phyloP scores from a whole-genome alignment of 2,329 filamentous ascomycete genomes.

The Ilyonectria robusta region DNA sequence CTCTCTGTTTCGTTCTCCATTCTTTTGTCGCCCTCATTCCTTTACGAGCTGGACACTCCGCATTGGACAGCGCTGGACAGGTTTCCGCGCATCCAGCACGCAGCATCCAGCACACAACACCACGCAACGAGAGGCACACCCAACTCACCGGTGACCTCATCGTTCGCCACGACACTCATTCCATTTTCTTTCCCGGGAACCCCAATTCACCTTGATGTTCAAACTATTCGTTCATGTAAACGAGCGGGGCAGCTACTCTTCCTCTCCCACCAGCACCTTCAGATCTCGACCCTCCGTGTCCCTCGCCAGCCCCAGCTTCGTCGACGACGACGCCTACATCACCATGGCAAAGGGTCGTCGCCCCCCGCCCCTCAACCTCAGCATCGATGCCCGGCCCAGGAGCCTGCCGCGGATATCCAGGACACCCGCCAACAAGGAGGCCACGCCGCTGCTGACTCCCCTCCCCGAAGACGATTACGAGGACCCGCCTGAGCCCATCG shows the following conservation, averaged over 20 bases:
- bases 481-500: slow-evolving; percentile 41
- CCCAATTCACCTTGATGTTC: slow-evolving; percentile 21
- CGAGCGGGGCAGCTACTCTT: slow-evolving; percentile 24
- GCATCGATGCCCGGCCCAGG: slow-evolving; percentile 44
- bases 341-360: slow-evolving; percentile 50
- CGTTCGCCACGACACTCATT: not conserved
- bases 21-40: slow-evolving; percentile 2
- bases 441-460: slow-evolving; percentile 43
- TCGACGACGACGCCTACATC: slow-evolving; percentile 17
- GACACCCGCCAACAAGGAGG: slow-evolving; percentile 41
- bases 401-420: slow-evolving; percentile 43
- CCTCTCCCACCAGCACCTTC: slow-evolving; percentile 12
- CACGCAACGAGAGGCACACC: not conserved
- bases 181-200: not conserved
- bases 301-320: slow-evolving; percentile 21
- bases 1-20: not conserved
- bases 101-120: not conserved
- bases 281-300: slow-evolving; percentile 25
- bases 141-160: too few relatives aligned
- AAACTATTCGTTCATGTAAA: slow-evolving; percentile 30
- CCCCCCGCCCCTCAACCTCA: slow-evolving; percentile 53
- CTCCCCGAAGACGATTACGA: slow-evolving; percentile 42
- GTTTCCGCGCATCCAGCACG: not conserved
- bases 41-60: slow-evolving; percentile 5
- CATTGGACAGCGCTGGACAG: slow-evolving; percentile 6